These are phyloP conservation scores for Crassisporium funariophilum DNA, from an alignment of 768 basidiomycete genomes.

Conservation along the genomic window DNA sequence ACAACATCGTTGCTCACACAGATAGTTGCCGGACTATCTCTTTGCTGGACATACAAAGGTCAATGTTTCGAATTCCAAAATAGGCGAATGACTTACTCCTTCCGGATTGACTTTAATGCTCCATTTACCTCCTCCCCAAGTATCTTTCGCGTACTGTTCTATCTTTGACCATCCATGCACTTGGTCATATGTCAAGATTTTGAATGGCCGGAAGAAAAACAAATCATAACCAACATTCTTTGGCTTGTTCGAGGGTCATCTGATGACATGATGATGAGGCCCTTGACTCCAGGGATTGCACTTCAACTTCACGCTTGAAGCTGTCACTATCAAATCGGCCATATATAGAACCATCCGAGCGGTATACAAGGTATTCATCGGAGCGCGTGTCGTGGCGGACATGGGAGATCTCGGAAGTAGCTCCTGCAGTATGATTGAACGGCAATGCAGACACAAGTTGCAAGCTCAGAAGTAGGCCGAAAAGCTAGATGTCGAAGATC, in stretches of 20 bases:
- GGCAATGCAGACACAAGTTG: slow-evolving; percentile 7
- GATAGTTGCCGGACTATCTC: slow-evolving; percentile 1
- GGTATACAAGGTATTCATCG: slow-evolving; percentile 5
- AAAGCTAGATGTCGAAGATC: too few relatives aligned
- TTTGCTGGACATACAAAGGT: not conserved
- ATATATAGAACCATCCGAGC: not conserved
- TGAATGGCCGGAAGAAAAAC: not conserved
- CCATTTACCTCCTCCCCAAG: slow-evolving; percentile 1
- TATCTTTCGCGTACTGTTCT: slow-evolving; percentile 5
- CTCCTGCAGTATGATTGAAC: slow-evolving; percentile 1
- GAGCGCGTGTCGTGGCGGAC: slow-evolving; percentile 3
- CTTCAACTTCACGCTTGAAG: too few relatives aligned
- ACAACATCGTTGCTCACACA: not conserved
- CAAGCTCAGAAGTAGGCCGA: not conserved
- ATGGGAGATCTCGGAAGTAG: slow-evolving; percentile 3
- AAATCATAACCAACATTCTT: not conserved
- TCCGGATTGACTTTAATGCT: slow-evolving; percentile 8
- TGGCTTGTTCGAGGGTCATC: slow-evolving; percentile 2
- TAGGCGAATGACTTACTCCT: not conserved
- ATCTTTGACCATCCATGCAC: slow-evolving; percentile 8
- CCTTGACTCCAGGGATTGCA: too few relatives aligned
- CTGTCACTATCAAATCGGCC: too few relatives aligned
- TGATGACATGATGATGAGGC: not conserved
- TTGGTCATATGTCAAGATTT: not conserved
- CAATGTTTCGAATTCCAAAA: too few relatives aligned